These are phyloP conservation scores for Clarireedia monteithiana DNA, from an alignment of 2,329 filamentous ascomycete species.

Conservation along the genomic window DNA sequence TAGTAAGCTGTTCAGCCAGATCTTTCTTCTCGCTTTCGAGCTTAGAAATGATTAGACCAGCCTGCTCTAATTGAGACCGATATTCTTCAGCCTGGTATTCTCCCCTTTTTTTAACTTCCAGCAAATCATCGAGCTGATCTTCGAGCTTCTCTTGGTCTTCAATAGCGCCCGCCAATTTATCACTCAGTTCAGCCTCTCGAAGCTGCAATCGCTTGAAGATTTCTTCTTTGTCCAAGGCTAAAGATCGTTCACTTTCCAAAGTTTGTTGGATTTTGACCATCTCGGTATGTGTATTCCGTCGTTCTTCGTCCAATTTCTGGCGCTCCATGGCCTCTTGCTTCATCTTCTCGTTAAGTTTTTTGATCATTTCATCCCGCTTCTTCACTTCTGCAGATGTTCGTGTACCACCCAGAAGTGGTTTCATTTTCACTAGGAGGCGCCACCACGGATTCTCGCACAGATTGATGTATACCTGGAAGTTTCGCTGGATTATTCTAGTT, in stretches of 20 bases:
- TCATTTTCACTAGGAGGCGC: slow-evolving; percentile 91
- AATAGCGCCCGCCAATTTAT: slow-evolving; percentile 85
- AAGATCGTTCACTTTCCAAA: slow-evolving; percentile 88
- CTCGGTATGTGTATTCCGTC: slow-evolving; percentile 77
- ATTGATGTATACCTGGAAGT: slow-evolving; percentile 86
- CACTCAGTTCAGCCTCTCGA: slow-evolving; percentile 84
- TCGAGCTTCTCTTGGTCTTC: slow-evolving; percentile 92
- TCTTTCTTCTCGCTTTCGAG: slow-evolving; percentile 81
- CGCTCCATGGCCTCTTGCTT: slow-evolving; percentile 65
- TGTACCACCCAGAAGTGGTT: slow-evolving; percentile 85
- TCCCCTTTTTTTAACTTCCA: slow-evolving; percentile 80
- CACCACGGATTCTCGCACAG: slow-evolving; percentile 95
- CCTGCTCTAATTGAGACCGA: slow-evolving; percentile 81
- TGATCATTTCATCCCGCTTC: slow-evolving; percentile 89
- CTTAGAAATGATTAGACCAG: slow-evolving; percentile 74
- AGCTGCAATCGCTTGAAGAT: slow-evolving; percentile 95
- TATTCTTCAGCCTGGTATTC: slow-evolving; percentile 78
- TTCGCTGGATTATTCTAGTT: slow-evolving; percentile 87
- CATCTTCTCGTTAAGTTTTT: slow-evolving; percentile 78
- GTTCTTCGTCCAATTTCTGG: slow-evolving; percentile 81
- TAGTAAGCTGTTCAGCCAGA: slow-evolving; percentile 56
- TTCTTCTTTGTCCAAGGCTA: slow-evolving; percentile 95
- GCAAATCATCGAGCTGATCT: slow-evolving; percentile 82
- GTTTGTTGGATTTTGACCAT: slow-evolving; percentile 87
- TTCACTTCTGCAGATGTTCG: slow-evolving; percentile 90